A percentile compares a stretch with the other conserved stretches of the same genome.
These are phyloP conservation scores for Metrosideros polymorpha DNA, from an alignment of 441 rosid species.

Conservation along the genomic window DNA sequence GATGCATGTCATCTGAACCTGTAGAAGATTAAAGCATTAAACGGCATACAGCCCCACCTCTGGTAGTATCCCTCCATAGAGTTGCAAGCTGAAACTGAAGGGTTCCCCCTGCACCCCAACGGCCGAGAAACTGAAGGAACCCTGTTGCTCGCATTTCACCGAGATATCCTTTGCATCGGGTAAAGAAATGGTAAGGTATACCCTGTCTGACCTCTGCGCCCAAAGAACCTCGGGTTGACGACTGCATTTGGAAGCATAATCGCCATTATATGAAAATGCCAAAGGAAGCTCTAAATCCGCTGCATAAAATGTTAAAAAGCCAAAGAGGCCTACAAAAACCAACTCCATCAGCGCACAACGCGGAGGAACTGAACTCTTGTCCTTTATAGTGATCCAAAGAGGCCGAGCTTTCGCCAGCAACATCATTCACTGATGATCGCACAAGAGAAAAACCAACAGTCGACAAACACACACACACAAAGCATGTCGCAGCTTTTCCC, in stretches of 20 bases:
- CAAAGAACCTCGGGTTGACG: slow-evolving; percentile 91
- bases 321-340: neutral
- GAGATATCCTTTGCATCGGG: slow-evolving; percentile 80
- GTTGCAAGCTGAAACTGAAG: slow-evolving; percentile 57
- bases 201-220: slow-evolving; percentile 90
- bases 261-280: neutral
- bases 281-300: neutral
- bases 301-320: neutral
- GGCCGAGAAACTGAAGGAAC: slow-evolving; percentile 78
- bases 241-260: slow-evolving; percentile 16
- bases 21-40: neutral
- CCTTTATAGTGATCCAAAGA: neutral
- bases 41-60: slow-evolving; percentile 26
- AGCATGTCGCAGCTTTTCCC: neutral
- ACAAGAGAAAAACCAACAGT: neutral
- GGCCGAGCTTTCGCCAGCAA: neutral
- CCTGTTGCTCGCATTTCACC: slow-evolving; percentile 66
- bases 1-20: neutral
- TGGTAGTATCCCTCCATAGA: slow-evolving; percentile 48
- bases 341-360: neutral
- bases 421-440: neutral
- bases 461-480: neutral
- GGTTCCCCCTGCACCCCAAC: slow-evolving; percentile 55
- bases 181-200: slow-evolving; percentile 64
- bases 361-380: neutral